These are phyloP conservation scores for Aspergillus brasiliensis DNA, from an alignment of 2,329 filamentous ascomycete genomes.

Conservation along the genomic window DNA sequence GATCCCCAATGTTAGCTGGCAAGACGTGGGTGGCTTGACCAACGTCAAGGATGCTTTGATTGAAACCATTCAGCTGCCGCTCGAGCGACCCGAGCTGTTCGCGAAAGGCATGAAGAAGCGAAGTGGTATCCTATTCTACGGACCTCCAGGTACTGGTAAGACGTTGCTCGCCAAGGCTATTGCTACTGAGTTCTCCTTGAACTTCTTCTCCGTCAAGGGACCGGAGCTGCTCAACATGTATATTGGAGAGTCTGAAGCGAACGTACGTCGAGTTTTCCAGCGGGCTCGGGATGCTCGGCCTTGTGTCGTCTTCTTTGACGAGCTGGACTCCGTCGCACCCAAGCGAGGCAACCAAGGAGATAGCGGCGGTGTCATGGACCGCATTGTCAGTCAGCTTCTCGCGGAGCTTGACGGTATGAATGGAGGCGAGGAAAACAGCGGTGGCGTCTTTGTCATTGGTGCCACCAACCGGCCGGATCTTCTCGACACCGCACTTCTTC, in stretches of 20 bases:
- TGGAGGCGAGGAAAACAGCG: slow-evolving; percentile 74
- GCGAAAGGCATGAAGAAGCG: slow-evolving; percentile 98
- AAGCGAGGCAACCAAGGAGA: slow-evolving; percentile 97
- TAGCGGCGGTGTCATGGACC: slow-evolving; percentile 96
- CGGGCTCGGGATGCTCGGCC: slow-evolving; percentile 96
- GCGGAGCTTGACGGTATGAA: slow-evolving; percentile 98
- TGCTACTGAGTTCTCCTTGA: slow-evolving; percentile 97
- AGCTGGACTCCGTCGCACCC: slow-evolving; percentile 93
- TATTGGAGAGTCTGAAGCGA: slow-evolving; percentile 99
- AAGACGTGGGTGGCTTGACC: slow-evolving; percentile 88
- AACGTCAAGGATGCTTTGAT: slow-evolving; percentile 97
- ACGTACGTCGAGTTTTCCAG: slow-evolving; percentile 99
- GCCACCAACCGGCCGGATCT: slow-evolving; percentile 94
- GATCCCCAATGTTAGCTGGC: slow-evolving; percentile 95
- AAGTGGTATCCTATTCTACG: slow-evolving; percentile 98
- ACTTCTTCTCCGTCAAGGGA: slow-evolving; percentile 99
- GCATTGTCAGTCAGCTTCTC: slow-evolving; percentile 91
- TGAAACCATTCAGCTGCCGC: slow-evolving; percentile 91
- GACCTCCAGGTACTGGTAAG: slow-evolving; percentile 98
- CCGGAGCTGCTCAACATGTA: slow-evolving; percentile 99
- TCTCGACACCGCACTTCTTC: slow-evolving; percentile 82
- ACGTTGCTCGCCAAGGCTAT: slow-evolving; percentile 98
- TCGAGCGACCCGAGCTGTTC: slow-evolving; percentile 90
- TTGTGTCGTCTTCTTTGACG: slow-evolving; percentile 97
- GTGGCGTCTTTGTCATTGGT: slow-evolving; percentile 94